Evolutionary conservation across 2,329 filamentous ascomycete genomes (phyloP).

Genomic region (Alternaria viburni): DNA sequence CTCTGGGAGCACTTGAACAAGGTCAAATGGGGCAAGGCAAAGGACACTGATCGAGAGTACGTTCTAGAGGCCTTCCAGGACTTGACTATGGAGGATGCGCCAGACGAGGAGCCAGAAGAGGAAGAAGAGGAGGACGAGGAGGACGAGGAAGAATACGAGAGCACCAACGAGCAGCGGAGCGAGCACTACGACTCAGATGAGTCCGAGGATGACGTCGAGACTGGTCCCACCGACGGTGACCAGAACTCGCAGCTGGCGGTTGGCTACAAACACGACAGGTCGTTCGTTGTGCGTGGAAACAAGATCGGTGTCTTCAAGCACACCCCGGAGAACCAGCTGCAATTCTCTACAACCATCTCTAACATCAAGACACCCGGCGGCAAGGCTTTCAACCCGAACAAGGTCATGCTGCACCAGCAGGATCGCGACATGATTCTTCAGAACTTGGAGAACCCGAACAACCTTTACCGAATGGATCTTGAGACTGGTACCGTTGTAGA

Average conservation of each 20-base stretch:
- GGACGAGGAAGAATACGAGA: conserved; percentile 67
- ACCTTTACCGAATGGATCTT: conserved; percentile 94
- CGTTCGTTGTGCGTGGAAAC: conserved; percentile 93
- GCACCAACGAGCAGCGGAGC: conserved; percentile 69
- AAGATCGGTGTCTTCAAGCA: conserved; percentile 99
- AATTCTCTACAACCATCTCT: conserved; percentile 97
- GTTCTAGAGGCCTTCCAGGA: conserved; percentile 96
- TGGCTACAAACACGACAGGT: conserved; percentile 95
- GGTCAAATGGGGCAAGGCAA: conserved; percentile 90
- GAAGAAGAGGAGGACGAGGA: conserved; percentile 66
- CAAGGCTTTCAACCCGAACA: conserved; percentile 85
- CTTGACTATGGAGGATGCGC: conserved; percentile 83
- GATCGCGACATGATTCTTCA: conserved; percentile 90
- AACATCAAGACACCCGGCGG: conserved; percentile 90
- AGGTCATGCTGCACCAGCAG: conserved; percentile 93
- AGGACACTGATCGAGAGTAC: conserved; percentile 91
- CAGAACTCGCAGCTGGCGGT: conserved; percentile 94
- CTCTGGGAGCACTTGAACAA: conserved; percentile 97
- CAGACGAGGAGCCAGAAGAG: conserved; percentile 61
- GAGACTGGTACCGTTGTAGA: conserved; percentile 98
- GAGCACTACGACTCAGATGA: conserved; percentile 79
- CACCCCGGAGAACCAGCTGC: conserved; percentile 86
- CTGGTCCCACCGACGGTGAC: conserved; percentile 75
- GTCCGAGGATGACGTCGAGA: conserved; percentile 77
- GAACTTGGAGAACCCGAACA: conserved; percentile 81